Evolutionary conservation across 768 basidiomycete genomes (phyloP), one percentile per base, ranked within the genome.

Genomic region (Dacryopinax spathularia): DNA sequence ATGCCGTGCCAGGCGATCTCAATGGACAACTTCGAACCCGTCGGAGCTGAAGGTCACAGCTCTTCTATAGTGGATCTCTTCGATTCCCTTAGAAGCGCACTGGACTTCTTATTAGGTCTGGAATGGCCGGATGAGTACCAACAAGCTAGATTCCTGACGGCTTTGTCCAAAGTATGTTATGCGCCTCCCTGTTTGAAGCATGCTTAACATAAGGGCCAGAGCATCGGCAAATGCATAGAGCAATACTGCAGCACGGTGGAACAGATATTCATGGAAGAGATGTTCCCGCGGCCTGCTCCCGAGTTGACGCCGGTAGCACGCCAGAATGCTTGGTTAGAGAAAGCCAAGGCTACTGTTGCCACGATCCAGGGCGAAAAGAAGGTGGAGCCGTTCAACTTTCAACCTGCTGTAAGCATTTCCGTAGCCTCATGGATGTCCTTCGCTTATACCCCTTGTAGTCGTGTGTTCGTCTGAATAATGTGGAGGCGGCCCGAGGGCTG

Each of bases 21-120:
- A 25, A 84, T 85, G 0, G 92, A 95, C 72, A 86, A 87, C 86
- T 91, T 90, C 68, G 80, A 92, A 77, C 80, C 90, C 63, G 82
- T 92, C 75, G 81, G 88, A 65, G 65, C 78, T 12, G 84, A 89
- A 73, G 89, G 89, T 0, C 90, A 94, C 70, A 95, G 91, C 68
- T 93, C 94, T n/a, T 98, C 95, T 0, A 94, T 99, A 62, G 86
- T 93, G 25, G 96, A 99, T 74, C 79, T 99, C 1, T 97, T 98
- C 70, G 92, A 92, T 66, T 96, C 93, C 1, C 79, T 98, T 62
- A 84, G 90, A 60, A 92, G 89, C 68, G 92, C 95, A 0, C 87
- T 93, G 69, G 82, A 83, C 64, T 93, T 96, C 75, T 74, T 99
- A 44, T 82, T 90, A 72, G 89, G 89, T 59, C 77, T 99, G 37